Conservation (phyloP, 768 basidiomycete species). For the Mycena pura region DNA sequence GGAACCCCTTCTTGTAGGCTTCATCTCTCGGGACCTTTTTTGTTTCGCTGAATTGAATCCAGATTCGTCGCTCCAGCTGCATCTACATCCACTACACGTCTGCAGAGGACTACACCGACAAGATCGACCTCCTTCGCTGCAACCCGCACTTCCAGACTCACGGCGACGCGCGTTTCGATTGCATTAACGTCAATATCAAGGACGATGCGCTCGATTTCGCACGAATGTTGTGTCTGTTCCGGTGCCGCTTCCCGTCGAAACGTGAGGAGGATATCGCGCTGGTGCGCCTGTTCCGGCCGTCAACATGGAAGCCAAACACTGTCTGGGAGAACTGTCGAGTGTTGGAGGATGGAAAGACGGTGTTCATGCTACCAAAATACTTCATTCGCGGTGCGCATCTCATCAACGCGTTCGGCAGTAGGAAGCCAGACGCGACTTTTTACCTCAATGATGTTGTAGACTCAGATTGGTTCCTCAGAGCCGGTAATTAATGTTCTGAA, state of each 20-base stretch:
- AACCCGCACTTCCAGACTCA: conserved; percentile 13
- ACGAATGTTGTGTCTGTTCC: not conserved
- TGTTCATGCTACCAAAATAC: conserved; percentile 14
- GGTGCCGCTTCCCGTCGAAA: not conserved
- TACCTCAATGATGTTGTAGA: conserved; percentile 13
- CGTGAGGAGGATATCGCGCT: conserved; percentile 6
- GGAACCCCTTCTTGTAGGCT: not conserved
- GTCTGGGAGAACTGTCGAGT: conserved; percentile 14
- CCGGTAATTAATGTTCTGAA: conserved; percentile 15
- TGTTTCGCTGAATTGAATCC: not conserved
- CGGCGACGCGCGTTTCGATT: conserved; percentile 17
- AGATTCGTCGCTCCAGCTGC: conserved; percentile 17
- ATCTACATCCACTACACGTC: conserved; percentile 25
- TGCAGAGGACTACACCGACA: conserved; percentile 12
- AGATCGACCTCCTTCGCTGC: conserved; percentile 21
- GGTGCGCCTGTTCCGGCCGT: conserved; percentile 11
- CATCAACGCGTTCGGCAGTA: conserved; percentile 4
- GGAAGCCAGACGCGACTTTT: not conserved
- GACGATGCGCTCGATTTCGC: conserved; percentile 2
- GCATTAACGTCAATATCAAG: conserved; percentile 13
- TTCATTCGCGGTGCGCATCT: conserved; percentile 14
- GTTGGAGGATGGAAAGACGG: not conserved
- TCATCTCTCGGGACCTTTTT: not conserved
- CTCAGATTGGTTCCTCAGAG: conserved; percentile 7
- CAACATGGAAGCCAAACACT: conserved; percentile 15